A percentile compares a stretch with the other conserved stretches of the same genome.
phyloP scores from a whole-genome alignment of 139 green algal genomes.

The Coccomyxa sp. region DNA sequence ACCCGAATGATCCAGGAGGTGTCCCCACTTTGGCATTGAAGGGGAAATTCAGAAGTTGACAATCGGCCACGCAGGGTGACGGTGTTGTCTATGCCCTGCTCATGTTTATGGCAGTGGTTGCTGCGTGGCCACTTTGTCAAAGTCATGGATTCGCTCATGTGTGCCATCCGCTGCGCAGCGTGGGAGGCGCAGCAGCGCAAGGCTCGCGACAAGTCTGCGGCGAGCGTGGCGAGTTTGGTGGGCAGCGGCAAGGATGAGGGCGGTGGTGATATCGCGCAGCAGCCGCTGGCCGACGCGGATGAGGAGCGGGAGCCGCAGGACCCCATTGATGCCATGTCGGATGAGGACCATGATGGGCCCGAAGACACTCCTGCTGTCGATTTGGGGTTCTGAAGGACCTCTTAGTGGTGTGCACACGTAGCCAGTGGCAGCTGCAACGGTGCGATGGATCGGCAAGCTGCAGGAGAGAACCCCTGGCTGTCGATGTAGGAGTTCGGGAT shows the following conservation, averaged over 20 bases:
- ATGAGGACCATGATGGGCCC: background rate
- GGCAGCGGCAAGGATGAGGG: background rate
- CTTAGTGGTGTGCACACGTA: too few relatives aligned
- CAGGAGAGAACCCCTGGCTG: too few relatives aligned
- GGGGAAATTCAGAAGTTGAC: too few relatives aligned
- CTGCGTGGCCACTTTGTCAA: too few relatives aligned
- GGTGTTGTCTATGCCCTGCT: background rate
- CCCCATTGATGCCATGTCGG: background rate
- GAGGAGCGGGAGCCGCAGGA: background rate
- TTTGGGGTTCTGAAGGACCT: background rate
- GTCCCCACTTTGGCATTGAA: too few relatives aligned
- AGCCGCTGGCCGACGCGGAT: background rate
- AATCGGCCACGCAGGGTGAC: too few relatives aligned
- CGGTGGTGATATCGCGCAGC: background rate
- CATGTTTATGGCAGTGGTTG: background rate
- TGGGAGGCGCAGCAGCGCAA: background rate
- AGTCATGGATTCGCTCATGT: too few relatives aligned
- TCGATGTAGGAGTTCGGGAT: too few relatives aligned
- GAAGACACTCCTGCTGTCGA: constrained; percentile 1
- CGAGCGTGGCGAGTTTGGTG: background rate
- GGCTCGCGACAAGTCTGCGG: background rate
- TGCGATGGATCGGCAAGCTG: too few relatives aligned
- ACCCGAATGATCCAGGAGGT: too few relatives aligned
- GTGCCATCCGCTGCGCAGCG: background rate
- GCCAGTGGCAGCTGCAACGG: too few relatives aligned